Conservation (phyloP, 2,329 filamentous ascomycete genomes). For the Fusarium sarcochroum region DNA sequence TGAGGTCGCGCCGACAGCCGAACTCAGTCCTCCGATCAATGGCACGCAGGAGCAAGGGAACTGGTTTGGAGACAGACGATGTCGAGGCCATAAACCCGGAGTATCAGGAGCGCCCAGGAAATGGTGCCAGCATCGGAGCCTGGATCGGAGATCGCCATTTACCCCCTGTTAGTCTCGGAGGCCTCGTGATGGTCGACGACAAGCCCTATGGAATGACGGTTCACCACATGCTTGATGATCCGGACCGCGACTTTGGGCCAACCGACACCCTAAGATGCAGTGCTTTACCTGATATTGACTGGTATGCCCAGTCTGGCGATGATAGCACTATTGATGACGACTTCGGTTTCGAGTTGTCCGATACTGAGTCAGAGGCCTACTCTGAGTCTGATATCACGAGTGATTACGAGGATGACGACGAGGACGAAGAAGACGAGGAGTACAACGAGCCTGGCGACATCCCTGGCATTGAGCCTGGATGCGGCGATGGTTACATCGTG, state of each 20-base stretch:
- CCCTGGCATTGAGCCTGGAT: constrained; percentile 80
- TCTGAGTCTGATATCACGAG: constrained; percentile 68
- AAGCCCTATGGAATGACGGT: constrained; percentile 95
- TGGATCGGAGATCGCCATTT: constrained; percentile 88
- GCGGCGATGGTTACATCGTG: constrained; percentile 82
- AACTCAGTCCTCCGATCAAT: constrained; percentile 51
- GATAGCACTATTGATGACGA: constrained; percentile 66
- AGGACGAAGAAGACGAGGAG: constrained; percentile 68
- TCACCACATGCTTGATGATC: constrained; percentile 92
- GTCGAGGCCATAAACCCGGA: constrained; percentile 74
- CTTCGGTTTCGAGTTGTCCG: constrained; percentile 73
- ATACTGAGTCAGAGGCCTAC: constrained; percentile 69
- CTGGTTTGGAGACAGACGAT: constrained; percentile 56
- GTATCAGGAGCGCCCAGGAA: constrained; percentile 83
- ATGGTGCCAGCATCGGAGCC: constrained; percentile 93
- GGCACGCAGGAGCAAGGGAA: constrained; percentile 51
- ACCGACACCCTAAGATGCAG: constrained; percentile 55
- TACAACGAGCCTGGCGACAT: constrained; percentile 80
- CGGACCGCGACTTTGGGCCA: constrained; percentile 61
- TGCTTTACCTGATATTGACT: constrained; percentile 57
- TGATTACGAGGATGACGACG: constrained; percentile 65
- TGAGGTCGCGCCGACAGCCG: constrained; percentile 68
- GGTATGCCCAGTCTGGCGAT: constrained; percentile 59
- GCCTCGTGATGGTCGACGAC: constrained; percentile 86
- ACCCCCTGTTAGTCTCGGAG: constrained; percentile 91